Evolutionary conservation across 2,329 filamentous ascomycete genomes (phyloP).

Genomic region (Fusarium illudens): DNA sequence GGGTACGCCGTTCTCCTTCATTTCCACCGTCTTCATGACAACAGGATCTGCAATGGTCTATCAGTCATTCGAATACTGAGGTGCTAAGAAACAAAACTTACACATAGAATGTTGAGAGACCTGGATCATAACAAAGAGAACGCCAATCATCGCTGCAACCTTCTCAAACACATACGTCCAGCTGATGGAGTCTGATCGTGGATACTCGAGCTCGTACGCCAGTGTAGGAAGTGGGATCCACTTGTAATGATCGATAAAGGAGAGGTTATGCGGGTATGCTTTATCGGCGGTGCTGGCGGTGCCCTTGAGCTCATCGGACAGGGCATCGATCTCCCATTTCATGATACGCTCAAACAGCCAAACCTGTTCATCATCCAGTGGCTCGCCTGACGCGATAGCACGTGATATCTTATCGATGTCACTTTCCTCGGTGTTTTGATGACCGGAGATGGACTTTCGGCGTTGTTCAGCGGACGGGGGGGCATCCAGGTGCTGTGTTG

Average conservation of each 20-base stretch:
- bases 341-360: constrained; percentile 71
- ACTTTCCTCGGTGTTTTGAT: constrained; percentile 49
- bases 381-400: constrained; percentile 67
- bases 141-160: constrained; percentile 71
- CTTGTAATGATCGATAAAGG: constrained; percentile 70
- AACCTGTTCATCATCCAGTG: constrained; percentile 70
- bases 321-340: constrained; percentile 70
- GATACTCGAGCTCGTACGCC: constrained; percentile 82
- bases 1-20: constrained; percentile 72
- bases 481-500: constrained; percentile 55
- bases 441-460: constrained; percentile 50
- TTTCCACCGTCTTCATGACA: constrained; percentile 70
- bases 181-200: constrained; percentile 71
- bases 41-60: constrained; percentile 63
- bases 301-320: constrained; percentile 71
- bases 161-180: constrained; percentile 82
- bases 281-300: constrained; percentile 61
- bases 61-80: constrained; percentile 3
- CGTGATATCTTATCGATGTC: constrained; percentile 69
- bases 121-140: constrained; percentile 81
- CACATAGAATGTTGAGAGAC: constrained; percentile 79
- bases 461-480: constrained; percentile 55
- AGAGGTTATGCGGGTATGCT: constrained; percentile 76
- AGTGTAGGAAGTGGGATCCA: constrained; percentile 79
- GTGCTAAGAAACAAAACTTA: constrained; percentile 25